Conservation (phyloP, 1,284 basidiomycete species). For the Cystobasidiaceae sp. region DNA sequence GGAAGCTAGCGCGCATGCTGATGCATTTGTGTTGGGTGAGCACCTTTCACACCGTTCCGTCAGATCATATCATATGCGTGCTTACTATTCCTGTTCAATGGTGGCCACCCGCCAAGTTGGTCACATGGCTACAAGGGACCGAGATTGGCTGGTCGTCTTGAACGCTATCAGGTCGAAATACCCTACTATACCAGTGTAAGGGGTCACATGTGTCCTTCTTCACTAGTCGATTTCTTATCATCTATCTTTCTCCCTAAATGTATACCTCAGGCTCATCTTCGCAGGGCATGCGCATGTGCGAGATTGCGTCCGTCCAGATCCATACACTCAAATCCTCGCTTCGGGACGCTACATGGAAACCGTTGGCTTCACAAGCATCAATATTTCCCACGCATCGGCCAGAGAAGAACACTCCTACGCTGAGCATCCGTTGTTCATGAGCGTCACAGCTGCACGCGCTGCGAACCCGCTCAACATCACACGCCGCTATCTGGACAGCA, state of each 20-base stretch:
- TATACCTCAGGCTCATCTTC: conserved; percentile 20
- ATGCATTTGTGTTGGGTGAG: conserved; percentile 42
- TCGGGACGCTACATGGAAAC: conserved; percentile 45
- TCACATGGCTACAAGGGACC: conserved; percentile 35
- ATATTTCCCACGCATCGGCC: conserved; percentile 27
- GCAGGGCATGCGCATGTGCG: conserved; percentile 37
- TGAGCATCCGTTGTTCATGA: not conserved
- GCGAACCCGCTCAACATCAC: conserved; percentile 31
- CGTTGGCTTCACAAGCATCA: conserved; percentile 41
- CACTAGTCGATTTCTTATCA: conserved; percentile 11
- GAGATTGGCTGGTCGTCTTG: conserved; percentile 41
- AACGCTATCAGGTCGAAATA: conserved; percentile 37
- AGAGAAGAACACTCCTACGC: not conserved
- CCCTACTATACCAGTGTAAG: conserved; percentile 39
- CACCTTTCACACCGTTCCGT: not conserved
- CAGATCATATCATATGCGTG: not conserved
- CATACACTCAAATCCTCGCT: conserved; percentile 41
- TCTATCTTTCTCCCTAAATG: not conserved
- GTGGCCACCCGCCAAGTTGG: not conserved
- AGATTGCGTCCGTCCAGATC: conserved; percentile 42
- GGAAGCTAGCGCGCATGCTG: conserved; percentile 31
- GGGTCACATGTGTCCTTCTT: conserved; percentile 40
- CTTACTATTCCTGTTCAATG: too few relatives aligned
- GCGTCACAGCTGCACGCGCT: conserved; percentile 1
- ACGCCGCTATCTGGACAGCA: conserved; percentile 44